phyloP scores from a whole-genome alignment of 352 stramenopile genomes.

The Pythium guiyangense region DNA sequence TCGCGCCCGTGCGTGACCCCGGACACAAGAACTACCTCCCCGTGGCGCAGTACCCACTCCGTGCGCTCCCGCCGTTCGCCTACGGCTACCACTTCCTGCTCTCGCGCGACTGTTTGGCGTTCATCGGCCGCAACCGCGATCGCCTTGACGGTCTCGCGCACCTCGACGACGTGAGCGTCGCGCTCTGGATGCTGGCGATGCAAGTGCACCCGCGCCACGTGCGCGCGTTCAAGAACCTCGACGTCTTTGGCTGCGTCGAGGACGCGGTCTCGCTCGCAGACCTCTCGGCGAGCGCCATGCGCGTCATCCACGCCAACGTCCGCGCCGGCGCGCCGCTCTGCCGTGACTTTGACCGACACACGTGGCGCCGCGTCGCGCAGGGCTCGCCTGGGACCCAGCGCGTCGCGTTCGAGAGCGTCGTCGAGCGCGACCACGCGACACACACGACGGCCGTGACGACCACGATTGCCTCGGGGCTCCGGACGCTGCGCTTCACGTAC shows the following conservation, averaged over 20 bases:
- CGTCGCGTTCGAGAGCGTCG: background rate
- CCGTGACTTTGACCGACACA: slow-evolving; percentile 2
- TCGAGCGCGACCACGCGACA: background rate
- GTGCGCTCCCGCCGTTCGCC: slow-evolving; percentile 30
- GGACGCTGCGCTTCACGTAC: background rate
- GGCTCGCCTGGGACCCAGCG: background rate
- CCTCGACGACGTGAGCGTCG: slow-evolving; percentile 35
- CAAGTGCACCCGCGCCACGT: slow-evolving; percentile 18
- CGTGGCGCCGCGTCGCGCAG: background rate
- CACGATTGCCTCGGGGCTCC: background rate
- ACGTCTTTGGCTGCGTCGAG: slow-evolving; percentile 13
- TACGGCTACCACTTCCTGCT: slow-evolving; percentile 46
- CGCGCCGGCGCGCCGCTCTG: background rate
- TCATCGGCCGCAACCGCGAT: slow-evolving; percentile 28
- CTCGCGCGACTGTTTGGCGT: slow-evolving; percentile 31
- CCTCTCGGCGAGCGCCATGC: slow-evolving; percentile 14
- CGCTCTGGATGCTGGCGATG: slow-evolving; percentile 37
- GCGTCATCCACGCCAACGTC: slow-evolving; percentile 18
- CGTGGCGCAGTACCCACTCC: slow-evolving; percentile 25
- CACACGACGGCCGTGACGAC: background rate
- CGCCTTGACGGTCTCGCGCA: slow-evolving; percentile 17
- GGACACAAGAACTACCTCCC: slow-evolving; percentile 30
- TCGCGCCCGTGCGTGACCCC: slow-evolving; percentile 22
- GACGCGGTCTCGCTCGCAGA: slow-evolving; percentile 19
- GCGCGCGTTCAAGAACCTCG: slow-evolving; percentile 16